Evolutionary conservation across 2,329 filamentous ascomycete species (phyloP), one percentile per base, ranked within the genome.

Genomic region (Metarhizium brunneum): DNA sequence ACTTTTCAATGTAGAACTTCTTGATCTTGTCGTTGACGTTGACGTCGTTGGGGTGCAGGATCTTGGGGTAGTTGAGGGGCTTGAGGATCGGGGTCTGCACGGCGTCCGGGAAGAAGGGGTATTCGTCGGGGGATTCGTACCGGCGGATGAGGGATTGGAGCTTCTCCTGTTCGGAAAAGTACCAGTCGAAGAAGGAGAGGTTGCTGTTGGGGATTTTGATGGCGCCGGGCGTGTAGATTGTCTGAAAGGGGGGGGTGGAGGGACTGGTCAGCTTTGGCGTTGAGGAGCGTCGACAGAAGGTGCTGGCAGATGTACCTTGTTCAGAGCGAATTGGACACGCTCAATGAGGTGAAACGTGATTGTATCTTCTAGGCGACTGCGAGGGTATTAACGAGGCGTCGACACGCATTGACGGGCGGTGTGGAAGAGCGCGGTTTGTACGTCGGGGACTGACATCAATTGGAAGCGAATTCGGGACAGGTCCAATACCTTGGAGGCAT

Each of bases 301-400:
- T 14, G 18, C 13, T 38, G 32, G 52, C 20, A 6, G 51, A 16
- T 61, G 59, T 60, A 71, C 71, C 67, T 69, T 78, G 75, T 96
- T 97, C 61, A 95, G 81, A 4, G 92, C 90, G 71, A 97, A 99
- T 71, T 99, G 94, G n/a, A 92, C 92, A 45, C 94, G 87, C 75
- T 99, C 94, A 67, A 97, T 97, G 43, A 99, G 79, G 73, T 96
- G 88, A 73, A 95, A 96, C 62, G 90, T 95, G 68, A 99, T 97
- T 59, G 92, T 97, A 69, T 99, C 94, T 76, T 99, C 94, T 18
- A 97, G 81, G 20, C 94, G 94, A 67, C 94, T 99, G 66, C 47
- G 38, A 45, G 47, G 16, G 53, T 65, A 35, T 10, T 47, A 51
- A 14, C 48, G 42, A n/a, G 13, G 35, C 20, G 25, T 32, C 18